phyloP scores from a whole-genome alignment of 1,284 basidiomycete genomes.

The Heimioporus punctisporus region DNA sequence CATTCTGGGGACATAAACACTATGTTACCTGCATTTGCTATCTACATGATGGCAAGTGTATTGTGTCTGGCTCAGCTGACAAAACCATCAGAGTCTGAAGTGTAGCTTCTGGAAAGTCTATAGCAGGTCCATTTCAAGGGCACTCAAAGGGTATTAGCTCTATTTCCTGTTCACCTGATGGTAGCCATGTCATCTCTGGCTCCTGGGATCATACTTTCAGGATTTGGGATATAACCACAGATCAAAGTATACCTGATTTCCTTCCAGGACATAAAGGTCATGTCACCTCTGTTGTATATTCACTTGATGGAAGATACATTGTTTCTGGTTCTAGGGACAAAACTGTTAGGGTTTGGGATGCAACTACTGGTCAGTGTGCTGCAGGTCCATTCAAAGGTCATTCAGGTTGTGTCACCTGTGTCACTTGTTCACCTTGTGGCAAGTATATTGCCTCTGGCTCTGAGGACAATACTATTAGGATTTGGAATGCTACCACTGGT shows the following conservation, averaged over 20 bases:
- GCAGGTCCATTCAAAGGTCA: not conserved
- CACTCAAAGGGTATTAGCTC: no score
- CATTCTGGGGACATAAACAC: not conserved
- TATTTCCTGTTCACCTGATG: no score
- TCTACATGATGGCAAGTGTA: not conserved
- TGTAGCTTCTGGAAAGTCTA: no score
- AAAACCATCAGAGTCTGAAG: not conserved
- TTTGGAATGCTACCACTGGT: no score
- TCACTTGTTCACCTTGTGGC: not conserved
- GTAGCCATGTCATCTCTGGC: not conserved
- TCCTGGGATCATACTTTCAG: not conserved
- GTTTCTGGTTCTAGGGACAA: not conserved
- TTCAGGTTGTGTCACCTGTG: not conserved
- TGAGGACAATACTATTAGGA: not conserved
- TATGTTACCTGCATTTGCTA: not conserved
- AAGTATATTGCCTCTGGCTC: not conserved
- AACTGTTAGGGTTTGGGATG: slow-evolving; percentile 1
- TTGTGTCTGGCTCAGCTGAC: not conserved
- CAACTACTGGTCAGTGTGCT: not conserved
- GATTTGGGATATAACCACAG: not conserved
- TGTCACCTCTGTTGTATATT: not conserved
- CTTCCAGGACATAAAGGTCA: not conserved
- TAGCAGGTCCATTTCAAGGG: no score
- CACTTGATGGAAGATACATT: not conserved
- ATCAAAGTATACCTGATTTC: not conserved